Conservation (phyloP, 2,329 filamentous ascomycete genomes). For the Aspergillus spinulosporus region DNA sequence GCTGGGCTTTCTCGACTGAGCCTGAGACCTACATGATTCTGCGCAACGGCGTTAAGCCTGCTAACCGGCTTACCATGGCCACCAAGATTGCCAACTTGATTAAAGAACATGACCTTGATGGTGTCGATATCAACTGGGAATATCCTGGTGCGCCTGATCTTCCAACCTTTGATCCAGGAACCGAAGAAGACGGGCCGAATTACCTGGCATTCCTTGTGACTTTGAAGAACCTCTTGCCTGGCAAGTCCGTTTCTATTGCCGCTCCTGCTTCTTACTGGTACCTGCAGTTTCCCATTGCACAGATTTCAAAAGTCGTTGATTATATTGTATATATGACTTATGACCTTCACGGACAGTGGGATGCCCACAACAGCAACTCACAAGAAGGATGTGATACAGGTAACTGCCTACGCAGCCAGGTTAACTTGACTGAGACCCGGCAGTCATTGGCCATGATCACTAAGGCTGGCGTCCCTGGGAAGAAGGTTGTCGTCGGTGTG, state of each 20-base stretch:
- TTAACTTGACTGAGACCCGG: conserved; percentile 42
- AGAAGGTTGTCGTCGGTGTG: conserved; percentile 4
- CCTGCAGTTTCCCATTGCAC: conserved; percentile 31
- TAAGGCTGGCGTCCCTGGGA: conserved; percentile 3
- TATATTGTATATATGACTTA: conserved; percentile 45
- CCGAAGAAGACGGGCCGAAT: conserved; percentile 30
- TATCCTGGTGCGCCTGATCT: conserved; percentile 33
- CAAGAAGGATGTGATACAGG: conserved; percentile 26
- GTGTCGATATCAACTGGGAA: conserved; percentile 18
- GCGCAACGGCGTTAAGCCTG: conserved; percentile 32
- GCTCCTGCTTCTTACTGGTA: conserved; percentile 38
- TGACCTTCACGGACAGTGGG: conserved; percentile 35
- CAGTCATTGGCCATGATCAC: conserved; percentile 33
- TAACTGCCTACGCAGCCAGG: conserved; percentile 28
- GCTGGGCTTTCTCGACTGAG: conserved; percentile 45
- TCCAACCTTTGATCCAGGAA: conserved; percentile 35
- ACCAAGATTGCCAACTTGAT: conserved; percentile 34
- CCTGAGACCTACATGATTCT: conserved; percentile 41
- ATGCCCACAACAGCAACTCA: conserved; percentile 26
- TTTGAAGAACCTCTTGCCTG: conserved; percentile 17
- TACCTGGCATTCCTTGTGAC: conserved; percentile 35
- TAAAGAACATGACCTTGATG: conserved; percentile 16
- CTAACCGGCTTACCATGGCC: conserved; percentile 12
- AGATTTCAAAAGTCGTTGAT: conserved; percentile 31
- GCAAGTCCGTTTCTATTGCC: conserved; percentile 30